These are phyloP conservation scores for Bassia scoparia DNA, from an alignment of 148 eudicot genomes.

Conservation along the genomic window DNA sequence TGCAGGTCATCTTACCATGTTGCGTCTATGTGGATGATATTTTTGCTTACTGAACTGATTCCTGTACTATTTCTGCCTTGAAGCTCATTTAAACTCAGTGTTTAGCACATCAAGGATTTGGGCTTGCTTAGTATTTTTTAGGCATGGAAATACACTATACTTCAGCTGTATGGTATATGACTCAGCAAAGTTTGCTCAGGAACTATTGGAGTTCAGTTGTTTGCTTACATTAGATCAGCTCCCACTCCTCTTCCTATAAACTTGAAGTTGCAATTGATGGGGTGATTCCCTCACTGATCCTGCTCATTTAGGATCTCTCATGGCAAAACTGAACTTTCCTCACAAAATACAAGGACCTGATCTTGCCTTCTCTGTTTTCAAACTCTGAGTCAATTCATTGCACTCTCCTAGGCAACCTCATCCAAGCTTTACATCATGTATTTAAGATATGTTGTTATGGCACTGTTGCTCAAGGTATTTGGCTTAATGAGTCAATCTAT, in stretches of 20 bases:
- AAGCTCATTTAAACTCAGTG: no score
- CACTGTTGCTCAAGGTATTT: no score
- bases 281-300: background rate
- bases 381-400: background rate
- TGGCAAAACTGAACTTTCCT: background rate
- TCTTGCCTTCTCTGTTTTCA: background rate
- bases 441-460: no score
- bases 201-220: no score
- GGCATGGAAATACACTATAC: no score
- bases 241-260: background rate
- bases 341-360: background rate
- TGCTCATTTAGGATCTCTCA: background rate
- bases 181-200: no score
- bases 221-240: background rate
- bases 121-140: background rate
- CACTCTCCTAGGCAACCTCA: background rate
- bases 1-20: no score
- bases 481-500: no score
- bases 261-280: background rate
- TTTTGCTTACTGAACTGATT: no score
- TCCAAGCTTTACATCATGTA: no score
- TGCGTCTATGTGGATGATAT: no score
- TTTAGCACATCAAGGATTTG: background rate
- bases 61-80: background rate
- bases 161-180: no score